These are phyloP conservation scores for Tuber microsphaerosporum DNA, from an alignment of 495 filamentous ascomycete genomes.

Conservation along the genomic window DNA sequence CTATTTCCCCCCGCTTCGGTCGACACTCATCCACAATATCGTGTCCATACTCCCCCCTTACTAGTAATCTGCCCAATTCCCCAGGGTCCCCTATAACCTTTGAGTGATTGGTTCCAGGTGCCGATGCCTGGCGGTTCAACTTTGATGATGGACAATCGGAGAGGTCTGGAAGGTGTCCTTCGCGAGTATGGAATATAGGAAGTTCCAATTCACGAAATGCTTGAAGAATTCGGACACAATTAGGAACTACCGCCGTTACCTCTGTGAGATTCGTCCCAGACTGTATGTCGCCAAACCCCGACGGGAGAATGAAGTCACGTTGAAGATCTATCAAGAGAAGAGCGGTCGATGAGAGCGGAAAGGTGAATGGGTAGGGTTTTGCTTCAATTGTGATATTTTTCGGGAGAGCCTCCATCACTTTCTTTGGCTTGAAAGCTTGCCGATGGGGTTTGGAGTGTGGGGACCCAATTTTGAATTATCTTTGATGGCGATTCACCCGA, in stretches of 20 bases:
- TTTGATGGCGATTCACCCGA: neutral
- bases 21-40: constrained; percentile 57
- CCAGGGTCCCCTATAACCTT: constrained; percentile 53
- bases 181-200: constrained; percentile 63
- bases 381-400: constrained; percentile 37
- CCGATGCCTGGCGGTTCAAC: constrained; percentile 45
- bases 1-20: constrained; percentile 52
- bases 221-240: constrained; percentile 47
- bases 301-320: constrained; percentile 42
- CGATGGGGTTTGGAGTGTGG: neutral
- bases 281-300: constrained; percentile 42
- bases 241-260: constrained; percentile 7
- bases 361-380: constrained; percentile 43
- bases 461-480: constrained; percentile 1
- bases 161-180: constrained; percentile 50
- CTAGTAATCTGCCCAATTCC: constrained; percentile 54
- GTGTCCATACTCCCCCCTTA: constrained; percentile 58
- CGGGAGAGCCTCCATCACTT: constrained; percentile 7
- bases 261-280: constrained; percentile 13
- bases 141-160: constrained; percentile 51
- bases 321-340: constrained; percentile 45
- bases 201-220: constrained; percentile 54
- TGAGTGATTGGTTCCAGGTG: constrained; percentile 44
- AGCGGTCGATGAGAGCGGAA: constrained; percentile 42
- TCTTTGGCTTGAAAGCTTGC: neutral